phyloP scores from a whole-genome alignment of 2,329 filamentous ascomycete species.

The Lasiodiplodia gonubiensis region DNA sequence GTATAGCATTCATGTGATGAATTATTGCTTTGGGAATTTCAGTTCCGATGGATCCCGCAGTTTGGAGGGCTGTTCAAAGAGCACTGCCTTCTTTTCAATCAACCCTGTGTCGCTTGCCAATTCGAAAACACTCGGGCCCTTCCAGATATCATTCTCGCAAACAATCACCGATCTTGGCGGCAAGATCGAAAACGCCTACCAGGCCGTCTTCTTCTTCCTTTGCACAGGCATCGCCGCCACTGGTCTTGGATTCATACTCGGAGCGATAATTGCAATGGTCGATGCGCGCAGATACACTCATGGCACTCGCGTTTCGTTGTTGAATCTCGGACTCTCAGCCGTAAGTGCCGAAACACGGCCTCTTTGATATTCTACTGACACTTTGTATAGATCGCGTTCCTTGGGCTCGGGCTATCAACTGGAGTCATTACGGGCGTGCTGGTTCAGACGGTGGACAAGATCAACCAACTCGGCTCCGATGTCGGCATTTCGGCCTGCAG shows the following conservation, averaged over 20 bases:
- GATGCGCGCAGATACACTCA: conserved; percentile 49
- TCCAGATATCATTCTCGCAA: conserved; percentile 49
- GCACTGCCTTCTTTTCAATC: conserved; percentile 58
- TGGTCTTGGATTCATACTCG: conserved; percentile 49
- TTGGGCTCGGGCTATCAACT: conserved; percentile 70
- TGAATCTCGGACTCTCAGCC: conserved; percentile 46
- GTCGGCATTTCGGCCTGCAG: conserved; percentile 54
- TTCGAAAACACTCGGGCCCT: conserved; percentile 47
- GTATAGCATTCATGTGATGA: conserved; percentile 62
- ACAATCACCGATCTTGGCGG: conserved; percentile 1
- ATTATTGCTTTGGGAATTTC: conserved; percentile 57
- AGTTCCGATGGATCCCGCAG: conserved; percentile 47
- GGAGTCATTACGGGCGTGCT: conserved; percentile 69
- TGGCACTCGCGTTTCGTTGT: conserved; percentile 52
- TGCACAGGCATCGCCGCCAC: conserved; percentile 53
- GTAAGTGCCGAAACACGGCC: not conserved
- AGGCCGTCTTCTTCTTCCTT: conserved; percentile 60
- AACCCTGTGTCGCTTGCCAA: conserved; percentile 54
- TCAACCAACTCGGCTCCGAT: conserved; percentile 56
- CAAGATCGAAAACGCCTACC: conserved; percentile 13
- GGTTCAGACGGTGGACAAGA: conserved; percentile 54
- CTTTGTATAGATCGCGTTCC: conserved; percentile 46
- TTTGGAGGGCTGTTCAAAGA: conserved; percentile 57
- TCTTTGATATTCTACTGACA: not conserved
- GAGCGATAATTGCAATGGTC: conserved; percentile 51